These are phyloP conservation scores for Vitis riparia DNA, from an alignment of 164 flowering plant genomes.

Conservation along the genomic window DNA sequence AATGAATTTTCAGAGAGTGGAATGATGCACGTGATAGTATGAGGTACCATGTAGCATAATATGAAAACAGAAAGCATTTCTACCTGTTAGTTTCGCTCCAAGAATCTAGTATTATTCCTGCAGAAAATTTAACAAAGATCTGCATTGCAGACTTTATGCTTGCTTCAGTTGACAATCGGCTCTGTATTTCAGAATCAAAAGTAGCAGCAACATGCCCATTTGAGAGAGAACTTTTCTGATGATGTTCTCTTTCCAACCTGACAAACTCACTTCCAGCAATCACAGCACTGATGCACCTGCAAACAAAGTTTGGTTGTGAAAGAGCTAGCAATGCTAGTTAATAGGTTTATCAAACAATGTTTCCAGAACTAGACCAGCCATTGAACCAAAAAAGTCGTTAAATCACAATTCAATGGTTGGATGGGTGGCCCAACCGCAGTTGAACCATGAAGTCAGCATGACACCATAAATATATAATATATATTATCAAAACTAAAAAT, in stretches of 20 bases:
- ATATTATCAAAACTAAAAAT: too few relatives aligned
- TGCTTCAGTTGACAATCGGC: constrained; percentile 56
- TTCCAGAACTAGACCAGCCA: too few relatives aligned
- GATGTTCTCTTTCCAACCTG: constrained; percentile 77
- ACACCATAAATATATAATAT: too few relatives aligned
- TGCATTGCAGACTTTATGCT: constrained; percentile 80
- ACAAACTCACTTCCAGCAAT: constrained; percentile 88
- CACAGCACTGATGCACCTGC: constrained; percentile 91
- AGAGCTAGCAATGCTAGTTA: not conserved
- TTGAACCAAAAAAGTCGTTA: too few relatives aligned
- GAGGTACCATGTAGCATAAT: not conserved
- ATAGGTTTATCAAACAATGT: too few relatives aligned
- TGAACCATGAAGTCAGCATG: too few relatives aligned
- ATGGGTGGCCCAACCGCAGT: too few relatives aligned
- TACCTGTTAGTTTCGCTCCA: constrained; percentile 88
- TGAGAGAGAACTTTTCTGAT: constrained; percentile 47
- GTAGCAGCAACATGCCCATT: constrained; percentile 57
- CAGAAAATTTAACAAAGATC: constrained; percentile 68
- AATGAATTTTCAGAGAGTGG: too few relatives aligned
- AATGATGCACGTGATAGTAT: too few relatives aligned
- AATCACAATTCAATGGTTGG: too few relatives aligned
- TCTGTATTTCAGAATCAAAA: constrained; percentile 53
- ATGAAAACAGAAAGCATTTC: not conserved
- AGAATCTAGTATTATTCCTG: constrained; percentile 74
- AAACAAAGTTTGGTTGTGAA: constrained; percentile 10